Base-by-base conservation (phyloP, 345 rosid genomes). In the Erucastrum elatum region DNA sequence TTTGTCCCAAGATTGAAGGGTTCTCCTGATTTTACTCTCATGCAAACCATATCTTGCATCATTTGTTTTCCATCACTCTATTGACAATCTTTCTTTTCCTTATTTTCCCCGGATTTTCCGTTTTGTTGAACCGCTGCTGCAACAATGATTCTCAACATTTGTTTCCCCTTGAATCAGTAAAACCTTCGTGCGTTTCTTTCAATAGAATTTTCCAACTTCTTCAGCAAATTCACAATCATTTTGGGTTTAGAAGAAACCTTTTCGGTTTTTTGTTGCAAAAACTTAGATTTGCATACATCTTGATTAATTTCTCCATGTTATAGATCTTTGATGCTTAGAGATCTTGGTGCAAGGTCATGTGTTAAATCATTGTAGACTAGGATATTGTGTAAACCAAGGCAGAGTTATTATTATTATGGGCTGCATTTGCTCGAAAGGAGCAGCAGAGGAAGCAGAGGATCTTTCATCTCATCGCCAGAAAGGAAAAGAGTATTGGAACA, bases 381-480 rank as follows among this genome's bases (percentile, higher is more conserved):
- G 66, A 58, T 11, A 71, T 65, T 21, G 71, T 71, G 41, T 53
- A 49, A 53, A 37, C 34, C 29, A 59, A 15, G 82, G 64, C 15
- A 73, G 61, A 8, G 49, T 64, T 49, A 66, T 68, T 49, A 68
- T 77, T 76, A 68, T 77, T 76, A 94, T 94, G 97, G 98, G 97
- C 85, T 92, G 97, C 84, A 76, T 94, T 74, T 90, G 91, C 87
- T 94, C 97, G 2, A 92, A 90, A 82, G 92, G 88, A 77, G 75
- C 87, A 59, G 74, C 77, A 16, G 88, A 76, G 49, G 90, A 86
- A 7, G 88, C 83, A 46, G 78, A 74, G 7, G 71, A 53, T 4
- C 74, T 33, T 17, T 59, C 56, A 16, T 76, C 62, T 53, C 80
- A 72, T 33, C 82, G 68, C 66, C 73, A 71, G 39, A 81, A 79